Base-by-base conservation (phyloP, 2,329 filamentous ascomycete species). In the Aspergillus fischeri region DNA sequence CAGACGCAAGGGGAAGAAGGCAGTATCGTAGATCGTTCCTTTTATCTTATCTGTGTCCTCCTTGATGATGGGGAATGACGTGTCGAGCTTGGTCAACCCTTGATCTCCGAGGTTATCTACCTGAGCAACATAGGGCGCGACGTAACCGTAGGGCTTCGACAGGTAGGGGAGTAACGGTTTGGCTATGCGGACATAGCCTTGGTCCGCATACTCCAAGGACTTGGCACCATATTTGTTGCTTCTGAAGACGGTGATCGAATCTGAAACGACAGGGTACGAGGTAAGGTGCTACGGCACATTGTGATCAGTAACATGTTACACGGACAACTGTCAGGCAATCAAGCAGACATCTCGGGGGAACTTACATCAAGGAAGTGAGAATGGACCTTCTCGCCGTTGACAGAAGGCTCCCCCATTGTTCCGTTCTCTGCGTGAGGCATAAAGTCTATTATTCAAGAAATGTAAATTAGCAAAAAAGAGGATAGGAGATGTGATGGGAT, bases 61-160 rank as follows among this genome's bases (percentile, higher is more conserved):
- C 80, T 88, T 90, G 73, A 93, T 81, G 59, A 83, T 80, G 53
- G 90, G 90, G 73, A 92, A 88, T 62, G 79, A 83, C 72, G 84
- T 77, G 64, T 93, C 90, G 65, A 93, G 79, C 69, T 82, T 85
- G 67, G 75, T 79, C 63, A 93, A 81, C n/a, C 87, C 84, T 72
- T 84, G 81, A 75, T 91, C 86, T 63, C 88, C 89, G 53, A 96
- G 77, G 58, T 84, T 77, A 73, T 97, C 94, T 69, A 87, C 92
- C 74, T 87, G 91, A 73, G 85, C 81, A 63, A 96, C 83, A 76
- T 97, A 97, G 0, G 93, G 92, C 53, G 87, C 86, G 62, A 96
- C 83, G 73, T 90, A 94, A 70, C 84, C 82, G 79, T 91, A 93
- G 38, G 92, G 92, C 66, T 84, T 89, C 67, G 86, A 76, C 67